Evolutionary conservation across 495 filamentous ascomycete genomes (phyloP).

Genomic region (Xylona heveae): DNA sequence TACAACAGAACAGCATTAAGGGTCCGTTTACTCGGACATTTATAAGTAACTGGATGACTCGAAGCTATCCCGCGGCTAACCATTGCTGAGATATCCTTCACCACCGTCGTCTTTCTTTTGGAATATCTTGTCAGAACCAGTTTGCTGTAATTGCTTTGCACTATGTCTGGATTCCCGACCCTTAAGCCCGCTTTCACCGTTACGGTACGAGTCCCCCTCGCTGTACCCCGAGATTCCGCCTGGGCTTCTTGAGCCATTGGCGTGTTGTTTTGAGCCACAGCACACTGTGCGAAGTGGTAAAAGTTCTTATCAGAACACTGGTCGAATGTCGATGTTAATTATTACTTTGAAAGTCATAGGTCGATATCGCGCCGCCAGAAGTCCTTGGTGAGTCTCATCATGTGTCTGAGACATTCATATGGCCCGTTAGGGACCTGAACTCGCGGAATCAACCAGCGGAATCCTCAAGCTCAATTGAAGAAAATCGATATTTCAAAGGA

Average conservation of each 20-base stretch:
- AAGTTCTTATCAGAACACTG: too few species aligned
- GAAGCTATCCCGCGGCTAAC: too few species aligned
- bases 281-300: not conserved
- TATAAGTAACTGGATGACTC: too few species aligned
- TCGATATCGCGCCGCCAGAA: not conserved
- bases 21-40: too few species aligned
- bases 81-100: too few species aligned
- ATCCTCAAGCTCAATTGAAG: too few species aligned
- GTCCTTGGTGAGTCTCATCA: not conserved
- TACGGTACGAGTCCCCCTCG: conserved; percentile 10
- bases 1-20: too few species aligned
- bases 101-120: too few species aligned
- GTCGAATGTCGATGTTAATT: too few species aligned
- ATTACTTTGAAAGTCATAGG: too few species aligned
- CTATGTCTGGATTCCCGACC: conserved; percentile 19
- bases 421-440: not conserved
- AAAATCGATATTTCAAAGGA: not conserved
- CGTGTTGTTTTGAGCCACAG: not conserved
- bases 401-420: not conserved
- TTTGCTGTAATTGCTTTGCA: too few species aligned
- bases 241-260: not conserved
- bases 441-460: not conserved
- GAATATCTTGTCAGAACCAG: too few species aligned
- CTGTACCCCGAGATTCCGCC: not conserved
- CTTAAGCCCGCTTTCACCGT: conserved; percentile 25